Conservation (phyloP, 164 flowering plant species). For the Pachysandra terminalis region DNA sequence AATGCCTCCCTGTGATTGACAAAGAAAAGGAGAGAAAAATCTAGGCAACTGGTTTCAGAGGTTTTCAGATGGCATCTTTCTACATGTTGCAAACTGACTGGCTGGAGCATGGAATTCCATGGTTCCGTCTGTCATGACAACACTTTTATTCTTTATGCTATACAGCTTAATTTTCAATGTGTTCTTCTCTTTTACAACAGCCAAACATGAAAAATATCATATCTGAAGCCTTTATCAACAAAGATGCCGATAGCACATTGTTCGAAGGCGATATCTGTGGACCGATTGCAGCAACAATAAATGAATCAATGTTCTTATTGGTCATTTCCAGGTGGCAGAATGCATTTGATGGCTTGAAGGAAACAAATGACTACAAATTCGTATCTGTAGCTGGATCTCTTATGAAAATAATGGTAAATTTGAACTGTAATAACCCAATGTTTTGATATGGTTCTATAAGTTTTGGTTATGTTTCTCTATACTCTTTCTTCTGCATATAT, state of each 20-base stretch:
- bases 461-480: not conserved
- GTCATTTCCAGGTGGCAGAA: conserved; percentile 75
- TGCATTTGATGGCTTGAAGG: conserved; percentile 86
- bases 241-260: conserved; percentile 38
- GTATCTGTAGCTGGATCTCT: conserved; percentile 81
- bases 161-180: not conserved
- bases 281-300: conserved; percentile 88
- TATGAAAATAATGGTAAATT: conserved; percentile 75
- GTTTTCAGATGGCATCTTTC: too few species aligned
- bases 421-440: not conserved
- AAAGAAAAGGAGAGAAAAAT: too few species aligned
- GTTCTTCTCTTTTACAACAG: conserved; percentile 27
- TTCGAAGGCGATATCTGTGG: conserved; percentile 81
- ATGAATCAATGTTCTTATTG: conserved; percentile 76
- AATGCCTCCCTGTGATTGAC: too few species aligned
- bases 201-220: conserved; percentile 25
- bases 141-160: not conserved
- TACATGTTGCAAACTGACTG: too few species aligned
- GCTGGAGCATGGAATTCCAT: too few species aligned
- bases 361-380: conserved; percentile 71
- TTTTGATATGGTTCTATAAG: not conserved
- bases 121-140: not conserved
- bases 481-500: not conserved
- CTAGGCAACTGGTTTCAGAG: too few species aligned
- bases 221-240: conserved; percentile 24